Base-by-base conservation (phyloP, 2,329 filamentous ascomycete genomes). In the Fusarium brachygibbosum region DNA sequence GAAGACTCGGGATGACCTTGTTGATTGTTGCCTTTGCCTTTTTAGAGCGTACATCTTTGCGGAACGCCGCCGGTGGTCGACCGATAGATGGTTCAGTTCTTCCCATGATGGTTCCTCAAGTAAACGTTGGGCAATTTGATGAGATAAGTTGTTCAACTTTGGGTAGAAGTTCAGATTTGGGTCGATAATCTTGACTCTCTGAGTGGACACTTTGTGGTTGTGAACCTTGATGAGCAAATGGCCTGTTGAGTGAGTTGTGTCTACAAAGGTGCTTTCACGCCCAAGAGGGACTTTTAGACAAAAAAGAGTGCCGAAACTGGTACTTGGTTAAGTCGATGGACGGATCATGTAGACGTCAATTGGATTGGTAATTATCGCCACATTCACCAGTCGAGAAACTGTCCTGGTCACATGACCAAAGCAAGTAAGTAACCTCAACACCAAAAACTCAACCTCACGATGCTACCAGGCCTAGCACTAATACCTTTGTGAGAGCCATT, bases 1-100 rank as follows among this genome's bases (percentile, higher is more conserved):
- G 77, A 11, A 90, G 77, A 0, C 84, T 79, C 3, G 88, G 88
- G 13, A 91, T 84, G n/a, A 82, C 80, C 71, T 85, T 86, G 76
- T 89, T 88, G 62, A 90, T 76, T 4, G 88, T 88, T 11, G 84
- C 80, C 54, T 84, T 85, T 31, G 87, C 87, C 58, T 82, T 80
- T 70, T 88, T 88, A 16, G 90, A 83, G 35, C 85, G 83, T 3
- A 80, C 78, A 35, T 76, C 76, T 12, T 70, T 72, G 42, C 74
- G 74, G 17, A 75, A 74, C 10, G 66, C 63, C 9, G 74, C 72
- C 0, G 74, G 74, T 6, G 72, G 70, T 6, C 60, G 64, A 2
- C 71, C 68, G 2, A 67, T 25, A 2, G 74, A 76, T 1, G 74
- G 74, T 12, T 76, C 72, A 8, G 67, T 70, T 40, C 74, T 54